Evolutionary conservation across 2,329 filamentous ascomycete species (phyloP).

Genomic region (Chrysoporthe deuterocubensis): DNA sequence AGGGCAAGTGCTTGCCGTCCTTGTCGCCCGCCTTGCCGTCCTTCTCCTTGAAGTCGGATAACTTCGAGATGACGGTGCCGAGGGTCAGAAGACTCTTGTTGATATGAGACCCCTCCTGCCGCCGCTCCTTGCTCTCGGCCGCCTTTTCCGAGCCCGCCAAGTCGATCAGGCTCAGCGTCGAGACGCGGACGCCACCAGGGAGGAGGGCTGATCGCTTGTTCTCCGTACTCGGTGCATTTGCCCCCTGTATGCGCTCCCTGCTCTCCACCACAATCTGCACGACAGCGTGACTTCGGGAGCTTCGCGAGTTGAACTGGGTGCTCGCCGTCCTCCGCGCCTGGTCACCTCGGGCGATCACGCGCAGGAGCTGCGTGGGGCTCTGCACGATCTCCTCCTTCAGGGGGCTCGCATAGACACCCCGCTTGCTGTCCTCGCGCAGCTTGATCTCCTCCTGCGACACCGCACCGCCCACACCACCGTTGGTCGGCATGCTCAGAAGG

Average conservation of each 20-base stretch:
- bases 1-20: conserved; percentile 90
- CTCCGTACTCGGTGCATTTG: conserved; percentile 45
- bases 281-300: conserved; percentile 96
- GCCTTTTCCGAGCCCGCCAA: conserved; percentile 95
- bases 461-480: conserved; percentile 56
- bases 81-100: conserved; percentile 97
- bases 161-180: conserved; percentile 93
- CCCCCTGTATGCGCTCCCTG: conserved; percentile 76
- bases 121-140: conserved; percentile 90
- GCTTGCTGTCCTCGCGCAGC: conserved; percentile 91
- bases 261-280: conserved; percentile 99
- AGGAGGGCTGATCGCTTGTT: conserved; percentile 71
- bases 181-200: conserved; percentile 92
- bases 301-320: conserved; percentile 95
- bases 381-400: conserved; percentile 99
- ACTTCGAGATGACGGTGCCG: conserved; percentile 89
- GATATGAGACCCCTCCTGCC: conserved; percentile 95
- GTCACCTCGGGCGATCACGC: conserved; percentile 94
- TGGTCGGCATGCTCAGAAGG: conserved; percentile 75
- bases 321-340: conserved; percentile 87
- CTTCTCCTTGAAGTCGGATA: conserved; percentile 84
- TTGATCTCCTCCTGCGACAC: conserved; percentile 89
- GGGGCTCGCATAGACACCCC: conserved; percentile 94
- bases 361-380: conserved; percentile 90
- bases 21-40: conserved; percentile 74